phyloP scores from a whole-genome alignment of 1,139 yeast genomes.

The Yamadazyma pseudoaaseri region DNA sequence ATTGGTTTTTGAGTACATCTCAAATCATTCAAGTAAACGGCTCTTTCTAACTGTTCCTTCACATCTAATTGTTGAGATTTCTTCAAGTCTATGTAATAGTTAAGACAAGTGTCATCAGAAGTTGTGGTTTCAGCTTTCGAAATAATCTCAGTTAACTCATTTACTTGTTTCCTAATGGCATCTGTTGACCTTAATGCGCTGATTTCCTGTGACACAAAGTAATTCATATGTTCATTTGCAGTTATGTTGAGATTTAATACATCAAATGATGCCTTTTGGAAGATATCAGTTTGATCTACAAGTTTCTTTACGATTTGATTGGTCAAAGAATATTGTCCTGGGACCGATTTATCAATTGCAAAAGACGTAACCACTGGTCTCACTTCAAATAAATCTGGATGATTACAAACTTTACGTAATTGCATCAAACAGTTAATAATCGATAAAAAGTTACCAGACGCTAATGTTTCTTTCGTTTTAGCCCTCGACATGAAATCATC shows the following conservation, averaged over 20 bases:
- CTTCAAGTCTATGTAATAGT: slow-evolving; percentile 59
- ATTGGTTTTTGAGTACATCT: slow-evolving; percentile 59
- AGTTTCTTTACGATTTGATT: slow-evolving; percentile 45
- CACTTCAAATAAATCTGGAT: slow-evolving; percentile 95
- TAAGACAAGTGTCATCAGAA: slow-evolving; percentile 52
- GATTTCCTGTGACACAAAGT: slow-evolving; percentile 50
- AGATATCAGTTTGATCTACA: slow-evolving; percentile 22
- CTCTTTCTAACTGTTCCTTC: slow-evolving; percentile 53
- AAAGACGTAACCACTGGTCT: slow-evolving; percentile 92
- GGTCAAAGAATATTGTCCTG: slow-evolving; percentile 45
- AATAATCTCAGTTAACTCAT: slow-evolving; percentile 36
- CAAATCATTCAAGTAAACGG: slow-evolving; percentile 60
- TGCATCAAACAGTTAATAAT: slow-evolving; percentile 98
- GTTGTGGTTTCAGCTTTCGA: slow-evolving; percentile 24
- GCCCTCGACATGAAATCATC: slow-evolving; percentile 98
- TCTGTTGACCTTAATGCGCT: slow-evolving; percentile 46
- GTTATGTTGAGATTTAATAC: slow-evolving; percentile 64
- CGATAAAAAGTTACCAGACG: slow-evolving; percentile 91
- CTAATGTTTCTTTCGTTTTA: slow-evolving; percentile 88
- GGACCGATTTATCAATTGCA: slow-evolving; percentile 67
- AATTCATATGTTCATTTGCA: slow-evolving; percentile 43
- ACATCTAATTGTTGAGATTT: slow-evolving; percentile 50
- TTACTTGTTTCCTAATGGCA: slow-evolving; percentile 43
- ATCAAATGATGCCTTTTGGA: slow-evolving; percentile 43
- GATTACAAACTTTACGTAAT: slow-evolving; percentile 93